Percentiles rank a stretch among this genome's conserved stretches.
Evolutionary conservation across 148 eudicot species (phyloP).

Genomic region (Rhododendron williamsianum): DNA sequence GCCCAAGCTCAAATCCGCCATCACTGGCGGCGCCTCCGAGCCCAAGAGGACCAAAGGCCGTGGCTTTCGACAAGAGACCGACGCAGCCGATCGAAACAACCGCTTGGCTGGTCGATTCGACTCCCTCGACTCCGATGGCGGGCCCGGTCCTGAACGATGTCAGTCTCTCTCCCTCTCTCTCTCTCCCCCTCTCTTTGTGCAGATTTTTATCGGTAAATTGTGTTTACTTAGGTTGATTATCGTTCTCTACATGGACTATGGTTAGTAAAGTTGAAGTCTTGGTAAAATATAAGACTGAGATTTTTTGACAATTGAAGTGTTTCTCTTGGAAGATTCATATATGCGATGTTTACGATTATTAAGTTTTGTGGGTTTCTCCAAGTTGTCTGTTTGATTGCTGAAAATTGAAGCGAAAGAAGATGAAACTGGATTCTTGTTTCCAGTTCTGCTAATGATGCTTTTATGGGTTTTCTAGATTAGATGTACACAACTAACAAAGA

Average conservation of each 20-base stretch:
- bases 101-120: conserved; percentile 60
- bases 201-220: not conserved
- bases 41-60: conserved; percentile 74
- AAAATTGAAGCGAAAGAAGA: not conserved
- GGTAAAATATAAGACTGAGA: not conserved
- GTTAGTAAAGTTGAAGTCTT: not conserved
- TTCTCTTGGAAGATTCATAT: no score
- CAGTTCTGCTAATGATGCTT: not conserved
- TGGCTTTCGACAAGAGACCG: conserved; percentile 56
- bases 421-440: not conserved
- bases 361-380: not conserved
- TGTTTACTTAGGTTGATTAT: not conserved
- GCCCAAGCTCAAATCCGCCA: conserved; percentile 72
- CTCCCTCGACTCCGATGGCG: conserved; percentile 63
- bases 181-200: not conserved
- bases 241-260: not conserved
- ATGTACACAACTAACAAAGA: not conserved
- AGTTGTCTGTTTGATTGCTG: not conserved
- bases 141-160: conserved; percentile 87
- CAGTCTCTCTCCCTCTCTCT: conserved; percentile 13
- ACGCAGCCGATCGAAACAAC: conserved; percentile 37
- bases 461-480: not conserved
- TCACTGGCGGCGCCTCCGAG: conserved; percentile 43
- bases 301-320: not conserved
- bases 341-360: no score